These are phyloP conservation scores for Neurospora intermedia DNA, from an alignment of 495 filamentous ascomycete species.

Conservation along the genomic window DNA sequence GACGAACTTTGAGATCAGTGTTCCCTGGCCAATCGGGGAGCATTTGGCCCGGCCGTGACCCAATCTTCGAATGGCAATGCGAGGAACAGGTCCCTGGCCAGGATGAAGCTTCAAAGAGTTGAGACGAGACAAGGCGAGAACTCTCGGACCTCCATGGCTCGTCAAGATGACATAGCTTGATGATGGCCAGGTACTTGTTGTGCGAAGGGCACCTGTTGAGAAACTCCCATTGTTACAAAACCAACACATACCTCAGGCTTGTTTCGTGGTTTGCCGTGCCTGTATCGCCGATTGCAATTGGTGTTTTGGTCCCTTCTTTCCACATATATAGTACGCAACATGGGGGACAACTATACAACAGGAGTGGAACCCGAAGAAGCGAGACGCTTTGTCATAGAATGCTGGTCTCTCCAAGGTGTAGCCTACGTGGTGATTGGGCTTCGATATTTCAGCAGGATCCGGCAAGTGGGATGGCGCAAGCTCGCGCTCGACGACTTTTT, in stretches of 20 bases:
- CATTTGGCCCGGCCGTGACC: not conserved
- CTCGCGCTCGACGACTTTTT: conserved; percentile 39
- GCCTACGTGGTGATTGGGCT: conserved; percentile 15
- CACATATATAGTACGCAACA: not conserved
- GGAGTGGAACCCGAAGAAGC: not conserved
- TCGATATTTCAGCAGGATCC: conserved; percentile 17
- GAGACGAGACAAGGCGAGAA: not conserved
- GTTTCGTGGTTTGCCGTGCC: not conserved
- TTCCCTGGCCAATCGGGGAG: not conserved
- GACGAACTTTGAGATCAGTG: not conserved
- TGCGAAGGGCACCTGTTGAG: no score
- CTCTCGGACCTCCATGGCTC: not conserved
- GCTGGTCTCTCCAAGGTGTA: conserved; percentile 20
- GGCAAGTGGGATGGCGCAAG: conserved; percentile 14
- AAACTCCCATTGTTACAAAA: not conserved
- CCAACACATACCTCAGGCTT: not conserved
- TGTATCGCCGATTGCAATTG: not conserved
- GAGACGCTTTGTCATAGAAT: conserved; percentile 17
- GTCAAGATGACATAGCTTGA: not conserved
- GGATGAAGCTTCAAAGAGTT: not conserved
- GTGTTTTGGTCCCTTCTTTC: not conserved
- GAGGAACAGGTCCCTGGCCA: not conserved
- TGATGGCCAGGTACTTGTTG: not conserved
- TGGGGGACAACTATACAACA: not conserved
- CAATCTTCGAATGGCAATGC: not conserved